Evolutionary conservation across 805 yeast species (phyloP), one percentile per base, ranked within the genome.

Genomic region (Blastobotrys peoriensis): DNA sequence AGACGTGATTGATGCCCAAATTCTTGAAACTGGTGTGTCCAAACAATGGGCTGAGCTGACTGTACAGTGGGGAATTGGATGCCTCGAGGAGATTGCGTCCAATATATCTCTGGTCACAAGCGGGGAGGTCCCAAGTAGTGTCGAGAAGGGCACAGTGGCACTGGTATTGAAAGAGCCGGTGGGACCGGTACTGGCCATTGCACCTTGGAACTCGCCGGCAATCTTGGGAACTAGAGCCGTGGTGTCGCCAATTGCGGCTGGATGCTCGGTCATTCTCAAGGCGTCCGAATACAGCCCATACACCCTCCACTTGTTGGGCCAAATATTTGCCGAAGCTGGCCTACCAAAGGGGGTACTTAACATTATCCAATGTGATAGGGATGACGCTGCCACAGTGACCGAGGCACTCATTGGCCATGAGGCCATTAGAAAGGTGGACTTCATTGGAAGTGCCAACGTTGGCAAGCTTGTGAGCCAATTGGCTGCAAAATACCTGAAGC

Each of bases 371-470:
- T 17, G 34, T 2, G 33, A 42, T 1, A 37, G 23, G 21, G 73
- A 80, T 40, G 95, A 85, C 1, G 73, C 64, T 53, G 95, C 94
- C 41, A 63, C 74, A 36, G 64, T 73, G 37, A 72, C 69, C 43
- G 84, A 84, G 5, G 91, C 93, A 42, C 70, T 74, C 42, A 62
- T 86, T 50, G 77, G 86, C 3, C 91, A 83, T 62, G 60, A 68
- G 46, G 78, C 69, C 36, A 78, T 88, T 57, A 81, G 81, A 66
- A 87, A 88, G 73, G 73, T 88, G 58, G 95, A 96, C 3, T 89
- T 88, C 69, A 88, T 96, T 44, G 97, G 97, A 52, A 86, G 96
- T 23, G 86, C 95, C 36, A 83, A 81, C 38, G 82, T 88, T 48
- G 97, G 96, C 60, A 79, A 81, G 62, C 67, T 66, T 55, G 82